These are phyloP conservation scores for Amanita rubescens DNA, from an alignment of 768 basidiomycete genomes.

Conservation along the genomic window DNA sequence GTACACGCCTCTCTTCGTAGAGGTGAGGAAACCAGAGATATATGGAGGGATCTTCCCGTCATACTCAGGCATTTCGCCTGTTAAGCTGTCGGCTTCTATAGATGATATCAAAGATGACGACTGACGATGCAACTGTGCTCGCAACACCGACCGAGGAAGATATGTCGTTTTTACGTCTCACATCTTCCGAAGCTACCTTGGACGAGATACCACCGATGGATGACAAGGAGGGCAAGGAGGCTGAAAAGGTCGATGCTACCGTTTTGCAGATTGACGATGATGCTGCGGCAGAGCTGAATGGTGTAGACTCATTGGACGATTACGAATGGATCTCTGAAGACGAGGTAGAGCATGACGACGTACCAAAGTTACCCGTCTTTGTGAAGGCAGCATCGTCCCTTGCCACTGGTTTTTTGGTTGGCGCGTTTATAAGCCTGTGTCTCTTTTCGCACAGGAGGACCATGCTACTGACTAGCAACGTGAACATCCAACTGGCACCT, in stretches of 20 bases:
- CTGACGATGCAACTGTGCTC: background rate
- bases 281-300: conserved; percentile 1
- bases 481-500: background rate
- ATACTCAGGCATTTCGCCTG: background rate
- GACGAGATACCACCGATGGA: background rate
- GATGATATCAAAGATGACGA: background rate
- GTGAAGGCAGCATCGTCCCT: conserved; percentile 36
- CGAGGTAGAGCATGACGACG: background rate
- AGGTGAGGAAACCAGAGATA: background rate
- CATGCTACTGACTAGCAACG: background rate
- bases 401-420: conserved; percentile 47
- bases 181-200: background rate
- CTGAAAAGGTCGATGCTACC: too few relatives aligned
- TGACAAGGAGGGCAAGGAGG: background rate
- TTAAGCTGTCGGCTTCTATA: background rate
- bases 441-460: conserved; percentile 8
- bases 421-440: conserved; percentile 48
- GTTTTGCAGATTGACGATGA: background rate
- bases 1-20: background rate
- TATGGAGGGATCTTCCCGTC: background rate
- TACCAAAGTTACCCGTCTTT: conserved; percentile 17
- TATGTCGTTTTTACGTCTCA: too few relatives aligned
- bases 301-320: background rate
- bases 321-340: conserved; percentile 6
- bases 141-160: background rate